Evolutionary conservation across 2,329 filamentous ascomycete genomes (phyloP), one percentile per base, ranked within the genome.

Genomic region (Thelonectria olida): DNA sequence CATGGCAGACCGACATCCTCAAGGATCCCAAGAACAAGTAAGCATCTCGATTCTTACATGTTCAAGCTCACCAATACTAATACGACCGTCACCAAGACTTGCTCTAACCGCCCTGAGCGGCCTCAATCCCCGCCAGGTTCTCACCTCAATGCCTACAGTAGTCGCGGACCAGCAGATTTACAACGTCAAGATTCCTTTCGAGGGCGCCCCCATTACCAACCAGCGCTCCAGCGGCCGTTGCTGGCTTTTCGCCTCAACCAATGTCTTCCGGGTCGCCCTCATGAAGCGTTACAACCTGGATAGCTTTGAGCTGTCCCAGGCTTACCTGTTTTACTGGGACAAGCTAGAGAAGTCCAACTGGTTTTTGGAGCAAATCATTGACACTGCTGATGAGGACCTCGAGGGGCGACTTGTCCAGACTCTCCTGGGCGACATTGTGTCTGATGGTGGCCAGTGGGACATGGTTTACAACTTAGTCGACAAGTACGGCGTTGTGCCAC

Each of bases 241-340:
- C 82, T 97, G 93, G 93, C 86, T 97, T 64, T 97, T 97, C 70
- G 93, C 93, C 1, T 88, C 91, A 5, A 96, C 92, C n/a, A 97
- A 97, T 70, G 89, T 96, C 57, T 96, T 97, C 79, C 90, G 93
- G 25, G 85, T 97, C n/a, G 90, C 92, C 1, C 82, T 97, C 47
- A 95, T 96, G 90, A 90, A 92, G 77, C 90, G 90, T 71, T 91
- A 96, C 77, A 87, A 88, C 65, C 85, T 97, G 19, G 85, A 89
- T 47, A 82, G 85, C 54, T 96, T 97, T 71, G 92, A 97, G 81
- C 83, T 97, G n/a, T 93, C 90, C 27, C 93, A 97, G 78, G 84
- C 90, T 1, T 96, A 96, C 72, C 84, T 97, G 4, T 97, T 95
- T 80, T 97, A 93, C 84, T 96, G 91, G 90, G 93, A 97, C 76